Conservation (phyloP, 108 stramenopile species). For the Cyclotella kingstonii region DNA sequence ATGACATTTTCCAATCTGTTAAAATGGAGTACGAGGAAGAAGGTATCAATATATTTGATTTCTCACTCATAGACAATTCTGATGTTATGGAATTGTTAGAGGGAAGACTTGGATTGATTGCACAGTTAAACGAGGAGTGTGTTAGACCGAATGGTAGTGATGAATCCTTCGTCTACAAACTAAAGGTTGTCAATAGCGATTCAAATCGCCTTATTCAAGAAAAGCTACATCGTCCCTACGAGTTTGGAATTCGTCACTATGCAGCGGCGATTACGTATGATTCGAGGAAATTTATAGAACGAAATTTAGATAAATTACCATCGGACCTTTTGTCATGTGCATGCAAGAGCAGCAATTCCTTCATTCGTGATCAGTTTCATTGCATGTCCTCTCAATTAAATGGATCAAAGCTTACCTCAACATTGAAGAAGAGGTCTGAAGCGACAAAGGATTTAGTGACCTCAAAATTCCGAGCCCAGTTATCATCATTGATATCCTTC, state of each 20-base stretch:
- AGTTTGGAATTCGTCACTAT: conserved; percentile 87
- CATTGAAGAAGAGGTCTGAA: conserved; percentile 53
- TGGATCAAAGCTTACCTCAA: conserved; percentile 30
- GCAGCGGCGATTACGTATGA: conserved; percentile 85
- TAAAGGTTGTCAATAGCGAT: conserved; percentile 65
- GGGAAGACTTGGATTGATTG: conserved; percentile 81
- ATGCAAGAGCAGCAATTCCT: conserved; percentile 53
- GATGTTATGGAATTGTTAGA: conserved; percentile 87
- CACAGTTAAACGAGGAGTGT: conserved; percentile 94
- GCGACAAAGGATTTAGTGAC: conserved; percentile 54
- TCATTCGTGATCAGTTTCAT: conserved; percentile 59
- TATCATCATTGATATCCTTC: conserved; percentile 58
- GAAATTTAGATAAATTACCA: conserved; percentile 83
- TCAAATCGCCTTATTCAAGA: conserved; percentile 58
- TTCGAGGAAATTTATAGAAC: conserved; percentile 71
- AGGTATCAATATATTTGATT: conserved; percentile 86
- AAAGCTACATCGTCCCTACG: conserved; percentile 52
- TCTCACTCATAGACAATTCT: conserved; percentile 87
- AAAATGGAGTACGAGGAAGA: conserved; percentile 83
- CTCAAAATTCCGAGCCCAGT: conserved; percentile 64
- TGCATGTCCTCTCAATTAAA: conserved; percentile 6
- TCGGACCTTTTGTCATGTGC: conserved; percentile 53
- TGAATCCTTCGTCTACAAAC: conserved; percentile 76
- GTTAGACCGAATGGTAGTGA: conserved; percentile 81
- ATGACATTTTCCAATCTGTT: conserved; percentile 65